A percentile compares a stretch with the other conserved stretches of the same genome.
phyloP scores from a whole-genome alignment of 2,329 filamentous ascomycete species.

The Apiospora hydei region DNA sequence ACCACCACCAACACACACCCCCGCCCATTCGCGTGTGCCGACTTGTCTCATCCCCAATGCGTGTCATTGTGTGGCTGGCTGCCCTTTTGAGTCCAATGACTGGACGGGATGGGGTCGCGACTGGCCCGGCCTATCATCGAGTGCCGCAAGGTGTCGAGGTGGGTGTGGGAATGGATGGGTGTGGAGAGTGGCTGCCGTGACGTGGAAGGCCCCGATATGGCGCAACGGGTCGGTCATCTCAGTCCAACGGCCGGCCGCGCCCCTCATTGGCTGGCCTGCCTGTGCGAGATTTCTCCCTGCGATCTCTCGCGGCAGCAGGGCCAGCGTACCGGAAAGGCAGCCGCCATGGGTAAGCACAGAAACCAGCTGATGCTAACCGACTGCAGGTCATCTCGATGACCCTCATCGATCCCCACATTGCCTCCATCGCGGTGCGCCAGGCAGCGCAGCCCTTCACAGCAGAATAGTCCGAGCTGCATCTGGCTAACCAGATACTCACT shows the following conservation, averaged over 20 bases:
- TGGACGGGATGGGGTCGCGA: conserved; percentile 7
- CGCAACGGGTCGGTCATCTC: conserved; percentile 21
- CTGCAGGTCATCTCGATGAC: conserved; percentile 19
- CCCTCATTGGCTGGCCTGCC: background rate
- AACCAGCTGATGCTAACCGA: conserved; percentile 7
- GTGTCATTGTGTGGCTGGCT: conserved; percentile 20
- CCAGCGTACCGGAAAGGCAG: conserved; percentile 14
- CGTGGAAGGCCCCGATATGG: conserved; percentile 20
- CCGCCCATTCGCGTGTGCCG: background rate
- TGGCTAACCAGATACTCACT: background rate
- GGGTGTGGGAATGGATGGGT: conserved; percentile 11
- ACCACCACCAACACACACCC: background rate
- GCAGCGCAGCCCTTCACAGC: background rate
- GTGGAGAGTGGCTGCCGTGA: conserved; percentile 12
- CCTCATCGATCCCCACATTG: conserved; percentile 10
- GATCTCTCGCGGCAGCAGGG: conserved; percentile 5
- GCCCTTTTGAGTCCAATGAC: conserved; percentile 16
- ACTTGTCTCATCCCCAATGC: conserved; percentile 18
- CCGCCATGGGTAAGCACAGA: conserved; percentile 10
- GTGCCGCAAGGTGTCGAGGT: conserved; percentile 1
- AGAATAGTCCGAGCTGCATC: conserved; percentile 14
- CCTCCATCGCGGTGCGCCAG: background rate
- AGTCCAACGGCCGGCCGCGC: background rate
- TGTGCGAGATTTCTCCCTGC: background rate
- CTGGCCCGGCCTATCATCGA: conserved; percentile 2